Evolutionary conservation across 2,329 filamentous ascomycete genomes (phyloP).

Genomic region (Xylariaceae sp.): DNA sequence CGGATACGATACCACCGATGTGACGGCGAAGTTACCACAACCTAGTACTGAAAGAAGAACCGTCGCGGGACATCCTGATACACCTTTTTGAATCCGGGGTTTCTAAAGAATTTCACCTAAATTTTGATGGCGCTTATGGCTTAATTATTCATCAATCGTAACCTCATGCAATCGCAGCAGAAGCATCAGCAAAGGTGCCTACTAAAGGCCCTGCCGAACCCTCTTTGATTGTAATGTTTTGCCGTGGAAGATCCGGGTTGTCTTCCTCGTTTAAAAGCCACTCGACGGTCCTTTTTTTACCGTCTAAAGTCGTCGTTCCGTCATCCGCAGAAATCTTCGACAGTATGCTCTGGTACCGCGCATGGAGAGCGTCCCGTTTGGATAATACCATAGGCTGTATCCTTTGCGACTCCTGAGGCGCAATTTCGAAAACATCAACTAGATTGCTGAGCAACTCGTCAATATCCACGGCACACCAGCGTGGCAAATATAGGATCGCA

Average conservation of each 20-base stretch:
- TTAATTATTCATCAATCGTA: constrained; percentile 13
- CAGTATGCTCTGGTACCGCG: constrained; percentile 59
- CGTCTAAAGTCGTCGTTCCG: constrained; percentile 36
- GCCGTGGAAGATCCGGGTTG: constrained; percentile 42
- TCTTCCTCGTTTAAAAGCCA: constrained; percentile 52
- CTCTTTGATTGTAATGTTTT: constrained; percentile 37
- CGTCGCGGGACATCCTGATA: not conserved
- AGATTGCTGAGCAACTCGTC: constrained; percentile 51
- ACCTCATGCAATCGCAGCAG: constrained; percentile 46
- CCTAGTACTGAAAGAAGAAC: not conserved
- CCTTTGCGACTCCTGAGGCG: constrained; percentile 44
- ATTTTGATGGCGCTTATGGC: constrained; percentile 3
- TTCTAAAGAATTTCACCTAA: not conserved
- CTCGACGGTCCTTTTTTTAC: constrained; percentile 45
- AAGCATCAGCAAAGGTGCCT: constrained; percentile 58
- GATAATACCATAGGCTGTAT: constrained; percentile 35
- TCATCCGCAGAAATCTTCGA: constrained; percentile 53
- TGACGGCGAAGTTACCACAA: not conserved
- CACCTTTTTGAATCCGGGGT: not conserved
- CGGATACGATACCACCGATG: not conserved
- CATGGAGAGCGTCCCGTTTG: constrained; percentile 52
- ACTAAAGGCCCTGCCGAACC: constrained; percentile 46
- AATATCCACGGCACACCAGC: not conserved
- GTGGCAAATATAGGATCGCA: constrained; percentile 22
- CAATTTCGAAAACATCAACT: constrained; percentile 64